Percentiles rank a stretch among this genome's conserved stretches.
Evolutionary conservation across 176 grass and related monocot genomes (phyloP).

Genomic region (Stipa capillata): DNA sequence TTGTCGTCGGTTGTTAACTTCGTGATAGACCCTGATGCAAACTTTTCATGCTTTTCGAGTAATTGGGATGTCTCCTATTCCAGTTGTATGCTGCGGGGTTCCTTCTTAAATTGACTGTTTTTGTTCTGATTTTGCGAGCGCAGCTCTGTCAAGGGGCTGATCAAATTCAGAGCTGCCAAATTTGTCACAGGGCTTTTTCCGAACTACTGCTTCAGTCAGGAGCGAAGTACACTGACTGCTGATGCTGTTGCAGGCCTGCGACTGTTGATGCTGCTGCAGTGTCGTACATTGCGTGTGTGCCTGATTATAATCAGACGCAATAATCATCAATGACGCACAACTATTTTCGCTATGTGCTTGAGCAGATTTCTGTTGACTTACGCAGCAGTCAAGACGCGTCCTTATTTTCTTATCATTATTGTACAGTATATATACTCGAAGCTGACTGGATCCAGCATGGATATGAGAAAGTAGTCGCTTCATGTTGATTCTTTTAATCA

Average conservation of each 20-base stretch:
- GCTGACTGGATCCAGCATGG: conserved; percentile 16
- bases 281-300: neutral
- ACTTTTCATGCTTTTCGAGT: neutral
- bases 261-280: neutral
- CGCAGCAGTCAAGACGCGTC: neutral
- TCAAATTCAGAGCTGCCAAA: neutral
- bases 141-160: neutral
- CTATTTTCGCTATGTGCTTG: neutral
- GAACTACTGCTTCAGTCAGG: neutral
- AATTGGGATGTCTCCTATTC: neutral
- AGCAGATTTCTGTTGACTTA: neutral
- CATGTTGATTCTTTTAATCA: neutral
- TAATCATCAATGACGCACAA: neutral
- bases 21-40: conserved; percentile 6
- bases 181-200: neutral
- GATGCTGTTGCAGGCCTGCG: neutral
- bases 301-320: neutral
- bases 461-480: neutral
- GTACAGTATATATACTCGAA: neutral
- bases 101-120: neutral
- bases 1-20: conserved; percentile 17
- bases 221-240: neutral
- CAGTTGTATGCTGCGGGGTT: neutral
- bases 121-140: neutral
- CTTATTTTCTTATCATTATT: neutral